Evolutionary conservation across 352 stramenopile species (phyloP).

Genomic region (Pythium coloratum): DNA sequence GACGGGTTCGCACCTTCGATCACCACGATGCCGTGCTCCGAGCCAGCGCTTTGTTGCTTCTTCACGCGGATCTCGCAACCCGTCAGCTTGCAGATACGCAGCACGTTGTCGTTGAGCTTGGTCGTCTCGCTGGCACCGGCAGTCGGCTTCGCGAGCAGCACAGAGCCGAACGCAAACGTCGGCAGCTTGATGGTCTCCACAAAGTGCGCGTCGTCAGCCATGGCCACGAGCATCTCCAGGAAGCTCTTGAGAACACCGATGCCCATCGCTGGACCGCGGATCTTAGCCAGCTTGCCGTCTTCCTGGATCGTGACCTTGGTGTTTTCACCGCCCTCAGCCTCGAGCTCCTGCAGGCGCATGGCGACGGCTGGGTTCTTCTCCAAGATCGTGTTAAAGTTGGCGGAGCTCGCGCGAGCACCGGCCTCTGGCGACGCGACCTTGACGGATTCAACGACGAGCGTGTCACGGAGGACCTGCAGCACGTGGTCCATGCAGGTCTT

Average conservation of each 20-base stretch:
- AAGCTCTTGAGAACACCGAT: conserved; percentile 76
- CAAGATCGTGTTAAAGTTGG: conserved; percentile 62
- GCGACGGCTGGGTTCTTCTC: conserved; percentile 56
- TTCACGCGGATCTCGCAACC: conserved; percentile 76
- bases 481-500: conserved; percentile 62
- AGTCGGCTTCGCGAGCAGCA: conserved; percentile 45
- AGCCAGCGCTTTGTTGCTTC: conserved; percentile 7
- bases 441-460: conserved; percentile 64
- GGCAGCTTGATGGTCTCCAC: conserved; percentile 65
- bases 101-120: conserved; percentile 72
- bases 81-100: conserved; percentile 74
- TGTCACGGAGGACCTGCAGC: conserved; percentile 61
- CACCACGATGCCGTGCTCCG: conserved; percentile 37
- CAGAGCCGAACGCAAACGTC: conserved; percentile 45
- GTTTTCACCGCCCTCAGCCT: conserved; percentile 65
- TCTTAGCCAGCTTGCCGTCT: conserved; percentile 66
- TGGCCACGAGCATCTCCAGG: conserved; percentile 67
- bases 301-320: conserved; percentile 69
- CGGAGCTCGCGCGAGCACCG: background rate
- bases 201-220: conserved; percentile 45
- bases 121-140: conserved; percentile 23
- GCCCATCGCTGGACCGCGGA: conserved; percentile 63
- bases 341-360: conserved; percentile 64
- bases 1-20: conserved; percentile 64
- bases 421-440: conserved; percentile 31